Evolutionary conservation across 2,329 filamentous ascomycete species (phyloP).

Genomic region (Clonostachys chloroleuca): DNA sequence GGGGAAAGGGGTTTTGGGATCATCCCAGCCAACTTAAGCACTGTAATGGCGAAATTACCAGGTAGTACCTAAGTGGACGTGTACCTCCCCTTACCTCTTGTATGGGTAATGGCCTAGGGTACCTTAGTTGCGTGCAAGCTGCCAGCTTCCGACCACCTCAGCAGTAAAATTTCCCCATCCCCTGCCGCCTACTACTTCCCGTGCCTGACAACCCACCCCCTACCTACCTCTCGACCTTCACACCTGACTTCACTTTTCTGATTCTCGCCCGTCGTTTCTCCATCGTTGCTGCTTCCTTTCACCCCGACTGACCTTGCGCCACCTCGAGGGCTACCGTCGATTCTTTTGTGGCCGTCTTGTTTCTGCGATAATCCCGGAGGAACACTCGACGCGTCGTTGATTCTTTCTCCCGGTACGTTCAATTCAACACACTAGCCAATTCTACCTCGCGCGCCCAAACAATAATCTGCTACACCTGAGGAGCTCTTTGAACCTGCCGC

Average conservation of each 20-base stretch:
- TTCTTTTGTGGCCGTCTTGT: conserved; percentile 3
- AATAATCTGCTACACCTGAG: neutral
- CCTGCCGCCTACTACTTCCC: neutral
- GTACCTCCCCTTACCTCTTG: no score
- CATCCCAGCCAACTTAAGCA: no score
- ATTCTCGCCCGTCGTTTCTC: conserved; percentile 1
- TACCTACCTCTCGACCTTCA: conserved; percentile 1
- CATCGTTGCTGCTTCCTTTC: conserved; percentile 3
- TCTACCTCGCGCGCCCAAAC: neutral
- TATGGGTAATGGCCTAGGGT: no score
- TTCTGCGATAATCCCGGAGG: conserved; percentile 3
- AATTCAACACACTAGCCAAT: neutral
- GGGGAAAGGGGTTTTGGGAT: no score
- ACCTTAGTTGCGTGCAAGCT: no score
- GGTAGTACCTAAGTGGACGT: no score
- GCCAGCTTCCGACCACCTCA: neutral
- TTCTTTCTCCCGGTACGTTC: neutral
- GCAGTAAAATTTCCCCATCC: neutral
- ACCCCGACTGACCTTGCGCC: neutral
- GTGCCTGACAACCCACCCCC: neutral
- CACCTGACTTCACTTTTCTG: conserved; percentile 3
- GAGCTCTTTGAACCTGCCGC: neutral
- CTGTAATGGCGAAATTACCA: no score
- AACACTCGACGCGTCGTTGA: neutral
- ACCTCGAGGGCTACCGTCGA: conserved; percentile 1